A percentile compares a stretch with the other conserved stretches of the same genome.
phyloP scores from a whole-genome alignment of 805 yeast genomes.

The Wickerhamomyces rabaulensis region DNA sequence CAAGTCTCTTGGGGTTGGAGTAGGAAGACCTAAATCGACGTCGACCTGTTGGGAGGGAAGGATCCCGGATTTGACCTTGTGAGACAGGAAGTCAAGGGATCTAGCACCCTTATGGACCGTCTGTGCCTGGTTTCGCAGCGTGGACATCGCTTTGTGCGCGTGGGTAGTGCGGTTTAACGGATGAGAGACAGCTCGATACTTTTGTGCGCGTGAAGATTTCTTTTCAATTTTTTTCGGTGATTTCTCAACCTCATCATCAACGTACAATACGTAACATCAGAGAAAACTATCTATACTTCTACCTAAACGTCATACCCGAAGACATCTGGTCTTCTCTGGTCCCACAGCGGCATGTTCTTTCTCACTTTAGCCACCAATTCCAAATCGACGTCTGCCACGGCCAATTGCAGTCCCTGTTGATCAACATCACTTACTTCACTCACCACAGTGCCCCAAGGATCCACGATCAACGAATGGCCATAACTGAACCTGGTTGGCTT shows the following conservation, averaged over 20 bases:
- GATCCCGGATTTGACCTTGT: constrained; percentile 2
- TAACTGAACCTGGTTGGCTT: constrained; percentile 54
- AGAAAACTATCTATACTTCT: no score
- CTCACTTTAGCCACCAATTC: constrained; percentile 46
- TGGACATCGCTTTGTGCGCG: no score
- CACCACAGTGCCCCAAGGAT: constrained; percentile 84
- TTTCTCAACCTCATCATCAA: neutral
- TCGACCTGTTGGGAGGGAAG: neutral
- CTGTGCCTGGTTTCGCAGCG: neutral
- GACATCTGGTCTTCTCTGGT: constrained; percentile 64
- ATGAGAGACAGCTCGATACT: no score
- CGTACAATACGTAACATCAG: no score
- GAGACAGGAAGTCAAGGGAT: constrained; percentile 9
- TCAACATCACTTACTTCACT: constrained; percentile 48
- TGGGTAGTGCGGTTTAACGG: no score
- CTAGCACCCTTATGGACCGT: constrained; percentile 9
- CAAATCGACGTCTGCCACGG: constrained; percentile 64
- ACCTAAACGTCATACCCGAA: constrained; percentile 26
- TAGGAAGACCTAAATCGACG: neutral
- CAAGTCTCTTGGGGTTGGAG: neutral
- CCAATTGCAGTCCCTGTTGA: constrained; percentile 36
- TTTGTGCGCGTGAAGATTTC: neutral
- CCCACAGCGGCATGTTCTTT: constrained; percentile 69
- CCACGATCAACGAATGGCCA: constrained; percentile 84
- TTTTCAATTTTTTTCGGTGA: no score